phyloP scores from a whole-genome alignment of 306 rosid species.

The Medicago ruthenica region DNA sequence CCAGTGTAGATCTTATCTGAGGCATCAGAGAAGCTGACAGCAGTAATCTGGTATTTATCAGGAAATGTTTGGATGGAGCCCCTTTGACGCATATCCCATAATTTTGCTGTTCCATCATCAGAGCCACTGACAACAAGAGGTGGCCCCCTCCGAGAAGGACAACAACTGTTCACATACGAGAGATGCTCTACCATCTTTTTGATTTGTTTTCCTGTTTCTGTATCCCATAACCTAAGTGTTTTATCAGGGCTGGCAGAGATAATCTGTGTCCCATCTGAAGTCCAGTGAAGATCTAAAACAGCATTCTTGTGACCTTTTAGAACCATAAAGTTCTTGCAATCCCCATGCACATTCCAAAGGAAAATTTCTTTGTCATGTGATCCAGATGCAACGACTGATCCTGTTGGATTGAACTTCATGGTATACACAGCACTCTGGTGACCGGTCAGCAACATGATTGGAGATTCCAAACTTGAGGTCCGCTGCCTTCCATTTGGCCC shows the following conservation, averaged over 20 bases:
- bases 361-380: constrained; percentile 94
- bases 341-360: constrained; percentile 88
- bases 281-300: constrained; percentile 96
- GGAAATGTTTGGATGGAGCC: constrained; percentile 98
- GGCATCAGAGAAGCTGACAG: constrained; percentile 89
- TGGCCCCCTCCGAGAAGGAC: constrained; percentile 93
- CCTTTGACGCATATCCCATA: constrained; percentile 98
- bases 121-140: constrained; percentile 95
- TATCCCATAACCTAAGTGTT: constrained; percentile 96
- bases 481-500: constrained; percentile 80
- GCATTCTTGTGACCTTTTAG: constrained; percentile 96
- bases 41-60: constrained; percentile 90
- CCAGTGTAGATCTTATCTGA: constrained; percentile 93
- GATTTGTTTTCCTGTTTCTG: constrained; percentile 85
- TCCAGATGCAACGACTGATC: constrained; percentile 89
- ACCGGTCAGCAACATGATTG: constrained; percentile 85
- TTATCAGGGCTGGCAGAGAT: constrained; percentile 89
- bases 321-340: constrained; percentile 92
- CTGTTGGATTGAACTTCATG: constrained; percentile 88
- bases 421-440: constrained; percentile 93
- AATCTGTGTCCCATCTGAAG: constrained; percentile 86
- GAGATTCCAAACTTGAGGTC: constrained; percentile 85
- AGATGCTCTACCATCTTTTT: constrained; percentile 98
- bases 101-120: constrained; percentile 92
- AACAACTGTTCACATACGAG: constrained; percentile 86